Conservation (phyloP, 768 basidiomycete genomes). For the Suillus placidus region DNA sequence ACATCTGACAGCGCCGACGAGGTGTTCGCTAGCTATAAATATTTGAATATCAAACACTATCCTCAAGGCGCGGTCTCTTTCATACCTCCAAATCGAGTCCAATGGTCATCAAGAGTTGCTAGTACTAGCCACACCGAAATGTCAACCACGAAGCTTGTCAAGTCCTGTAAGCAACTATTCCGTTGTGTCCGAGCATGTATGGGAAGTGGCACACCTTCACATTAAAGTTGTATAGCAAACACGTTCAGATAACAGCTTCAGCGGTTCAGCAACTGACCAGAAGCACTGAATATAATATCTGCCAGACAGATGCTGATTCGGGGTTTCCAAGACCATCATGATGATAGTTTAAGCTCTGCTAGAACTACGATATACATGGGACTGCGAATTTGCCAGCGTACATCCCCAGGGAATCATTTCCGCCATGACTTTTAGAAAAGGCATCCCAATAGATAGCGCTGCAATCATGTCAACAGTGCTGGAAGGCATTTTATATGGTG, state of each 20-base stretch:
- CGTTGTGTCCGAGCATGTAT: no score
- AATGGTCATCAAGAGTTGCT: no score
- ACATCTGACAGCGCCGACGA: no score
- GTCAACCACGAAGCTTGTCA: no score
- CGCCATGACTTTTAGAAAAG: neutral
- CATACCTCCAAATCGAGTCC: no score
- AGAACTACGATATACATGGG: neutral
- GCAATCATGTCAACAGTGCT: constrained; percentile 21
- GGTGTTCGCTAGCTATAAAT: no score
- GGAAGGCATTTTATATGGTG: constrained; percentile 24
- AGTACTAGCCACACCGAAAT: no score
- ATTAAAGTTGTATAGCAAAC: neutral
- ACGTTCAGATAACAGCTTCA: neutral
- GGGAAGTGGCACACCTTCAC: neutral
- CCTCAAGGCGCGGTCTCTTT: no score
- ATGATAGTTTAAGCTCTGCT: neutral
- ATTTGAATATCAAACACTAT: no score
- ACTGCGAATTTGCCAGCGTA: neutral
- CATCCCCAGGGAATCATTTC: neutral
- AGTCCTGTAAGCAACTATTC: no score
- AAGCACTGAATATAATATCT: neutral
- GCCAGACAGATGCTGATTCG: neutral
- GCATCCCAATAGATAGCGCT: constrained; percentile 13
- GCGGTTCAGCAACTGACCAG: neutral
- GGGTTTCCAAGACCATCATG: neutral